Base-by-base conservation (phyloP, 305 asterid species). In the Plantago coronopus region DNA sequence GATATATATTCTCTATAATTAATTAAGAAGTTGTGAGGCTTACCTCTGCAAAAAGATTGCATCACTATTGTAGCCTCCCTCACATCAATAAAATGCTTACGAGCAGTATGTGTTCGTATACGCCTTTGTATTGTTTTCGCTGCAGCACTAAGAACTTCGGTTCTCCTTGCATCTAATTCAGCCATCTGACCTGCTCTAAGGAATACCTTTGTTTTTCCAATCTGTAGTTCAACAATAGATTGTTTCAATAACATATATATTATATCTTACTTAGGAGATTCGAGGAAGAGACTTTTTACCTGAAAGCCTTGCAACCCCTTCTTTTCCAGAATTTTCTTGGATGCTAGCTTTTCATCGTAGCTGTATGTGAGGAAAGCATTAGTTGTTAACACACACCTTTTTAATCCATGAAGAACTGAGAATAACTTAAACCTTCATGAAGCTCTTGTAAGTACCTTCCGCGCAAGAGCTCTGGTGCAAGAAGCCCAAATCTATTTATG, bases 151-250 rank as follows among this genome's bases (percentile, higher is more conserved):
- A 94, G 93, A 78, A 89, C 96, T 85, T 94, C 95, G 46, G 95
- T 78, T 81, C 97, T 81, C 57, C 93, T 90, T 56, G 99, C 95
- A 82, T 94, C 97, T 70, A 94, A 66, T 69, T 89, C 99, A 54
- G 99, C 99, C 99, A 94, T 89, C 71, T 94, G 99, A 71, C 99
- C 97, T 51, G 97, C 99, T 83, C 99, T 84, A 62, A 94, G 86
- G 84, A 89, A 94, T 74, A 94, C 90, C 81, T 94, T 94, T 55
- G 97, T 89, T 83, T 84, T 94, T 46, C 99, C 99, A n/a, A 89
- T 68, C 97, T 94, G 99, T 61, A 63, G 9, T 34, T 9, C 40
- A 34, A 34, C 40, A 34, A 34, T 0, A 73, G 56, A 63, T 66
- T 56, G 61, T 59, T 47, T 49, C 53, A 57, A 48, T 67, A n/a